Base-by-base conservation (phyloP, 768 basidiomycete genomes). In the Suillus sp. region DNA sequence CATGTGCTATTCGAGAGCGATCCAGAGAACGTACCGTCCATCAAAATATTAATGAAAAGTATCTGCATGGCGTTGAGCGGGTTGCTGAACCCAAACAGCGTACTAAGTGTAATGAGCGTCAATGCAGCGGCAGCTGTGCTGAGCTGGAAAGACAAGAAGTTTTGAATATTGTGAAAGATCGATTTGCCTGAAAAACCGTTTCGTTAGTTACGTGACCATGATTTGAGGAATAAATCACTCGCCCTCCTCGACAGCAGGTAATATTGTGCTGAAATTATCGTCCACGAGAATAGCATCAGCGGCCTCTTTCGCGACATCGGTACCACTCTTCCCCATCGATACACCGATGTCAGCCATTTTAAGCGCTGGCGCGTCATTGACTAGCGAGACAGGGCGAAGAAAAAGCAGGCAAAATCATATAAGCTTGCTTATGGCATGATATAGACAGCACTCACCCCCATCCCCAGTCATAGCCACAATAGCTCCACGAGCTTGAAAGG, bases 41-140 rank as follows among this genome's bases (percentile, higher is more conserved):
- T 99, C 55, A 99, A 84, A 72, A 98, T 97, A 78, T 99, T 98
- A 71, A 98, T 98, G 74, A 97, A 99, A n/a, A 99, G 78, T 70
- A 99, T 99, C 75, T 99, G 95, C 95, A 98, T 98, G 4, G 96
- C 90, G 70, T 99, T 99, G 66, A 99, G 82, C 3, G 96, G 96
- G 71, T 96, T 98, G 69, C 87, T 89, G 38, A 97, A 81, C 16
- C 91, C 88, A 69, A 99, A 86, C 74, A 95, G 83, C 25, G 96
- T 99, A 74, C 92, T 94, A 62, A 98, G 80, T 2, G 96, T 96
- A 78, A 99, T 98, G 67, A 99, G 81, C n/a, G 92, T 89, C 67
- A 99, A 80, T 3, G 96, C 95, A 25, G 96, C 95, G 3, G 94
- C 93, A n/a, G 96, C 96, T 2, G 96, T 99, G 69, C 94, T 96